Evolutionary conservation across 805 yeast genomes (phyloP), one percentile per base, ranked within the genome.

Genomic region (Candida golubevii): DNA sequence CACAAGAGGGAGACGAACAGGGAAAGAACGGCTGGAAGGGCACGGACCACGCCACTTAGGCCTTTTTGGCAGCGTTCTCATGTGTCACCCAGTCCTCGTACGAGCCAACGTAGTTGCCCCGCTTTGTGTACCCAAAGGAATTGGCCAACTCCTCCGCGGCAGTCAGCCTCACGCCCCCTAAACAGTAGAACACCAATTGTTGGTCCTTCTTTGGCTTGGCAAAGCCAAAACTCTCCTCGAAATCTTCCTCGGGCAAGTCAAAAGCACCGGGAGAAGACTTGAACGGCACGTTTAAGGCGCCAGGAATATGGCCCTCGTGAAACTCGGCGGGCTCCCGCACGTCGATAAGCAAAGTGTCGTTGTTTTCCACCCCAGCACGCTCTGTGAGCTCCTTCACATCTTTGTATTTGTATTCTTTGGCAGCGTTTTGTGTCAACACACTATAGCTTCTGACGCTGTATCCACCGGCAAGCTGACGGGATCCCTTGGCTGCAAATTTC

Each of bases 201-300:
- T 85, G 79, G 40, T 80, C 82, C 38, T 70, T 64, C 7, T 67
- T 55, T 3, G 99, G 99, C 69, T 91, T 91, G 11, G 72, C 74
- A 58, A 89, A 82, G 11, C 95, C 91, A 68, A 90, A 88, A 38
- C 79, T 72, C 32, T 85, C 86, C 56, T 80, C 76, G 58, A 93
- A 91, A 53, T 87, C 96, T 43, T 86, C 95, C 6, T 77, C 75
- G 1, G 82, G 66, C 39, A 91, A 76, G 39, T 87, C 88, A 48
- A 91, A 73, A 0, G 98, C 98, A 15, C 96, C 96, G 0, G 98
- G 98, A 10, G 90, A 79, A 5, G 93, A 80, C 59, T 88, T 88
- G 68, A 82, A 83, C 14, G 99, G 98, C 46, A 91, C 77, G 60
- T 93, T 93, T 45, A 90, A 65, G 6, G 98, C 83, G 11, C 79